These are phyloP conservation scores for Syzygium grande DNA, from an alignment of 345 rosid species.

Conservation along the genomic window DNA sequence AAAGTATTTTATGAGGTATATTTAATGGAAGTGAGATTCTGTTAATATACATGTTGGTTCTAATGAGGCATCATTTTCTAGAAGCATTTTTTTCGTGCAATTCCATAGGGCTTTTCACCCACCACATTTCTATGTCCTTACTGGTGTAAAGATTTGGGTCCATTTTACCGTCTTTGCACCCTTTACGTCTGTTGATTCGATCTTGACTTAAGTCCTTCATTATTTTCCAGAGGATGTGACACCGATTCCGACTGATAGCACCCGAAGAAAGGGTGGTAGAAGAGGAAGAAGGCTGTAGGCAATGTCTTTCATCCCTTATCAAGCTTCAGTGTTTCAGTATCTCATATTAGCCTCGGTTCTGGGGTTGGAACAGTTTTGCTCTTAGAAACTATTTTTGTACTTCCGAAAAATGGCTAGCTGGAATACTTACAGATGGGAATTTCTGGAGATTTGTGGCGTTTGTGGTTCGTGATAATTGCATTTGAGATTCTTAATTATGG, in stretches of 20 bases:
- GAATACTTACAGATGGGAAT: background rate
- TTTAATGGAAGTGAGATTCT: background rate
- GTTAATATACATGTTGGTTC: background rate
- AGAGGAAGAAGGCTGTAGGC: conserved; percentile 53
- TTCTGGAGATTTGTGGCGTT: background rate
- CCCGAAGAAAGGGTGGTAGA: conserved; percentile 60
- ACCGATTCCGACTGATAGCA: conserved; percentile 52
- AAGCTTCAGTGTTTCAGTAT: background rate
- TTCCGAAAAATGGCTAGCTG: background rate
- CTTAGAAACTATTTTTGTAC: background rate
- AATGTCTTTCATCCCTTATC: background rate
- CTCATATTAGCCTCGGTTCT: background rate
- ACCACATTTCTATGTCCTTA: background rate
- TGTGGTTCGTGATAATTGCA: background rate
- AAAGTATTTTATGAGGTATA: background rate
- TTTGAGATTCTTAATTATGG: background rate
- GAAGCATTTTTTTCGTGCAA: background rate
- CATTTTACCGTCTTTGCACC: background rate
- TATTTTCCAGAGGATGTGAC: conserved; percentile 48
- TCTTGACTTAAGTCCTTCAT: background rate
- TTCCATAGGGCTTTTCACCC: background rate
- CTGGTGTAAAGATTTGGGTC: background rate
- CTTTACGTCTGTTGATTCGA: background rate
- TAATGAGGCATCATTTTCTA: background rate
- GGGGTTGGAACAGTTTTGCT: background rate